phyloP scores from a whole-genome alignment of 2,329 filamentous ascomycete species.

The Fusarium domesticum region DNA sequence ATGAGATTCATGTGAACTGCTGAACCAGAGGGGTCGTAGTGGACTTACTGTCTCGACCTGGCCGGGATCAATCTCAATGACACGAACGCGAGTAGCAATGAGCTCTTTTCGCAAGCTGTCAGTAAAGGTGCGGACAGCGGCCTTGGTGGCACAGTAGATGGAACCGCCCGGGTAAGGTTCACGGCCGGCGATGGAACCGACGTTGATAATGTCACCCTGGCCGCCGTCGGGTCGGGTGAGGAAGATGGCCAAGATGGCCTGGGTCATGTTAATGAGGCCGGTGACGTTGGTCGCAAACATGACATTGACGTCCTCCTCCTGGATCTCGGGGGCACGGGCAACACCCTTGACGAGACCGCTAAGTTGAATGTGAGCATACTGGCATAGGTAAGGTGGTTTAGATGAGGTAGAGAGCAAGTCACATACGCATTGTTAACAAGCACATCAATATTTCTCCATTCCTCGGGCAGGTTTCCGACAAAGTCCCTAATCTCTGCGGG shows the following conservation, averaged over 20 bases:
- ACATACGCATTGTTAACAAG: slow-evolving; percentile 94
- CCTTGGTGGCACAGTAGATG: slow-evolving; percentile 93
- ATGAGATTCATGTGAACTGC: slow-evolving; percentile 4
- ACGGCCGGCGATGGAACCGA: slow-evolving; percentile 83
- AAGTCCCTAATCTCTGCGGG: slow-evolving; percentile 71
- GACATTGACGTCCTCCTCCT: slow-evolving; percentile 72
- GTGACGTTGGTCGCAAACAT: slow-evolving; percentile 96
- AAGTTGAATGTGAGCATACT: slow-evolving; percentile 9
- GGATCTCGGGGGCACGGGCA: slow-evolving; percentile 80
- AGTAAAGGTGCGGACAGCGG: slow-evolving; percentile 80
- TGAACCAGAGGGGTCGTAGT: not conserved
- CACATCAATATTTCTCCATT: slow-evolving; percentile 81
- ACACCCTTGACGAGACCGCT: slow-evolving; percentile 88
- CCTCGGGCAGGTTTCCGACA: slow-evolving; percentile 69
- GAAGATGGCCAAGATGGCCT: slow-evolving; percentile 81
- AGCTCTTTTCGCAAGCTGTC: slow-evolving; percentile 80
- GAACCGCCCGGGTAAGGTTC: slow-evolving; percentile 81
- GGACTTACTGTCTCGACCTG: slow-evolving; percentile 77
- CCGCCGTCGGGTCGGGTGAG: slow-evolving; percentile 72
- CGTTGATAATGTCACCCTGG: slow-evolving; percentile 88
- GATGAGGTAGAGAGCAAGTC: not conserved
- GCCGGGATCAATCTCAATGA: slow-evolving; percentile 87
- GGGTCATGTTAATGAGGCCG: slow-evolving; percentile 94
- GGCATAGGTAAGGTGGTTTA: not conserved
- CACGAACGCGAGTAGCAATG: slow-evolving; percentile 72